phyloP scores from a whole-genome alignment of 441 rosid species.

The Gossypium gossypioides region DNA sequence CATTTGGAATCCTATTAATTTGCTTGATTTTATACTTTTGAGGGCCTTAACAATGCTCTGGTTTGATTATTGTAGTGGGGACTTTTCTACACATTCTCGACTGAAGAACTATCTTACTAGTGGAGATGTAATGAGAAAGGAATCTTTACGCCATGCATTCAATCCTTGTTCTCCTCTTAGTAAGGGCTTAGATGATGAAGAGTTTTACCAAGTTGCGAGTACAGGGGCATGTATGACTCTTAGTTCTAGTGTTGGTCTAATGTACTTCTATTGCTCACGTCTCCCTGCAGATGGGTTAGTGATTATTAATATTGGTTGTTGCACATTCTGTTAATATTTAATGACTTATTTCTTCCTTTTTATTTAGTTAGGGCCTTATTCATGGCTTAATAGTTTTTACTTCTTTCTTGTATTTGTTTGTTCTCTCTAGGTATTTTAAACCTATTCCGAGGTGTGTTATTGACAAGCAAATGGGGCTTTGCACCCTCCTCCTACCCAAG shows the following conservation, averaged over 20 bases:
- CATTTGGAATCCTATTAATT: background rate
- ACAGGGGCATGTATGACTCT: slow-evolving; percentile 57
- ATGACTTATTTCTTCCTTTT: background rate
- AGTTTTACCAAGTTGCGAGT: slow-evolving; percentile 38
- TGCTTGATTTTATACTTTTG: background rate
- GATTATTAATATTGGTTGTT: slow-evolving; percentile 2
- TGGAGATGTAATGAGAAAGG: slow-evolving; percentile 66
- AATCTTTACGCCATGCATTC: slow-evolving; percentile 50
- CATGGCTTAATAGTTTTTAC: background rate
- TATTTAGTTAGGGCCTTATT: background rate
- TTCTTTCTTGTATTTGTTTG: slow-evolving; percentile 5
- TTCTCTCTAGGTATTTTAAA: slow-evolving; percentile 57
- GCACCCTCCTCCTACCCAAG: slow-evolving; percentile 62
- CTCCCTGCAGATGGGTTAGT: slow-evolving; percentile 88
- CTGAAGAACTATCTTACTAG: slow-evolving; percentile 49
- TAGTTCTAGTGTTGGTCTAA: slow-evolving; percentile 53
- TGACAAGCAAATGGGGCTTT: slow-evolving; percentile 33
- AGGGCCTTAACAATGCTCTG: background rate
- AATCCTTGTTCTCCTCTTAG: slow-evolving; percentile 46
- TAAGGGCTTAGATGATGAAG: slow-evolving; percentile 26
- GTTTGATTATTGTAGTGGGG: slow-evolving; percentile 37
- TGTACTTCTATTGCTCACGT: slow-evolving; percentile 73
- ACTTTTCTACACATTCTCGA: slow-evolving; percentile 35
- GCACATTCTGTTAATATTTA: background rate
- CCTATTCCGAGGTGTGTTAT: slow-evolving; percentile 55